Evolutionary conservation across 257 asterid species (phyloP), one percentile per base, ranked within the genome.

Genomic region (Lithospermum erythrorhizon): DNA sequence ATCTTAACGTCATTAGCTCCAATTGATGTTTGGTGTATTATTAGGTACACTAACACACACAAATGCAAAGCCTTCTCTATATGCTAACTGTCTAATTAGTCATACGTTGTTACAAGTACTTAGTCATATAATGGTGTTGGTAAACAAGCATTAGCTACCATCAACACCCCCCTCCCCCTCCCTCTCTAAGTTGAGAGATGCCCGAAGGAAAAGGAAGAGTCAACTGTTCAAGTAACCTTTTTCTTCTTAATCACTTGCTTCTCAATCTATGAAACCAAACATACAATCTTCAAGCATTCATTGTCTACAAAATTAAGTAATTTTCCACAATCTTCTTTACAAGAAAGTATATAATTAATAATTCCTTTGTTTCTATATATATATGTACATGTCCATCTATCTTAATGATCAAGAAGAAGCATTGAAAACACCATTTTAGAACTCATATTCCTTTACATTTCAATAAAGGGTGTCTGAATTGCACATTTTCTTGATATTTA

Each of bases 161-260:
- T 13, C 49, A 11, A 1, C 48, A 41, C 17, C 47, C 15, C 20
- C 55, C 29, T 57, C 57, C 18, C 54, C 19, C 59, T 4, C 51
- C 24, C 17, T 47, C 63, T 57, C 51, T 14, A 4, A 63, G 74
- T 69, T 69, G 69, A 63, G 57, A 69, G 48, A 58, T 69, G 63
- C 74, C 74, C 35, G 64, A 69, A 58, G 74, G 59, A 9, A 41
- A 41, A 41, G 17, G 49, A 63, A 63, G 52, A 58, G 69, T 69
- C 74, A 69, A 69, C 57, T 21, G 27, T 45, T 59, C 63, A 53
- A 37, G 58, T 21, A 19, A 21, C 9, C 2, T 21, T 21, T 25
- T 9, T 16, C 6, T 53, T 51, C 53, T 21, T 29, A 17, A 24
- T 48, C 48, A 22, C 58, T 64, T 64, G 21, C 68, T 23, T 37